Percentiles rank a stretch among this genome's conserved stretches.
Evolutionary conservation across 352 stramenopile genomes (phyloP).

Genomic region (Phytophthora hibernalis): DNA sequence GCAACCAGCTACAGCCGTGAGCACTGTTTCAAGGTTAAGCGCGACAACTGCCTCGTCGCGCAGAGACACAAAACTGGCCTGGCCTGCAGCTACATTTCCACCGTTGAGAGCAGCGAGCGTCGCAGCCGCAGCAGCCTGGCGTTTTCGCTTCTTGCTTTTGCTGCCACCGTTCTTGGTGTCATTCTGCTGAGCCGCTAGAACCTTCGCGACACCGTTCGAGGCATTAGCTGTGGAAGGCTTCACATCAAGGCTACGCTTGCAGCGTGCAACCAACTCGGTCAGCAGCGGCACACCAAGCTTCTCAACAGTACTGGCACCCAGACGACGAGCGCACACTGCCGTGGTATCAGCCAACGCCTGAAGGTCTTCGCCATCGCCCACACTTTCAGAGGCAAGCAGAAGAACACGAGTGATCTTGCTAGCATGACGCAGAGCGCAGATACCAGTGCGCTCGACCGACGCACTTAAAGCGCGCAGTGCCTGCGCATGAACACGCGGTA

Average conservation of each 20-base stretch:
- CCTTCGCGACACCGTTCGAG: slow-evolving; percentile 26
- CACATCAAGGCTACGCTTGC: slow-evolving; percentile 57
- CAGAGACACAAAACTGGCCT: slow-evolving; percentile 62
- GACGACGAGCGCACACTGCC: slow-evolving; percentile 52
- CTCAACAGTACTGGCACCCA: slow-evolving; percentile 77
- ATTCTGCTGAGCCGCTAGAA: slow-evolving; percentile 22
- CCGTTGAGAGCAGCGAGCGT: slow-evolving; percentile 43
- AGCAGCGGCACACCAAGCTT: slow-evolving; percentile 74
- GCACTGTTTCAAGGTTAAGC: slow-evolving; percentile 54
- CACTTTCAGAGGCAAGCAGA: slow-evolving; percentile 60
- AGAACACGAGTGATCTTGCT: slow-evolving; percentile 74
- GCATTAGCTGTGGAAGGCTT: slow-evolving; percentile 10
- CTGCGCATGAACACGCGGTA: slow-evolving; percentile 66
- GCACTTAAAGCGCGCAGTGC: slow-evolving; percentile 51
- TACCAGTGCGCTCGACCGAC: slow-evolving; percentile 50
- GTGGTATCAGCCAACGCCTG: slow-evolving; percentile 58
- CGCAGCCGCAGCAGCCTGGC: slow-evolving; percentile 64
- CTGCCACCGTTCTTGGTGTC: slow-evolving; percentile 30
- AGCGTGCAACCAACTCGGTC: slow-evolving; percentile 63
- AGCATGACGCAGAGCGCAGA: slow-evolving; percentile 73
- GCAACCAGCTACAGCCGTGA: slow-evolving; percentile 62
- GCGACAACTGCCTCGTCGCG: slow-evolving; percentile 52
- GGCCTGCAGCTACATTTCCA: slow-evolving; percentile 14
- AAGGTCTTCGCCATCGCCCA: slow-evolving; percentile 42
- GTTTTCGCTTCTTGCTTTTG: slow-evolving; percentile 90